Evolutionary conservation across 208 protist species (phyloP).

Genomic region (Acanthamoeba lenticulata): DNA sequence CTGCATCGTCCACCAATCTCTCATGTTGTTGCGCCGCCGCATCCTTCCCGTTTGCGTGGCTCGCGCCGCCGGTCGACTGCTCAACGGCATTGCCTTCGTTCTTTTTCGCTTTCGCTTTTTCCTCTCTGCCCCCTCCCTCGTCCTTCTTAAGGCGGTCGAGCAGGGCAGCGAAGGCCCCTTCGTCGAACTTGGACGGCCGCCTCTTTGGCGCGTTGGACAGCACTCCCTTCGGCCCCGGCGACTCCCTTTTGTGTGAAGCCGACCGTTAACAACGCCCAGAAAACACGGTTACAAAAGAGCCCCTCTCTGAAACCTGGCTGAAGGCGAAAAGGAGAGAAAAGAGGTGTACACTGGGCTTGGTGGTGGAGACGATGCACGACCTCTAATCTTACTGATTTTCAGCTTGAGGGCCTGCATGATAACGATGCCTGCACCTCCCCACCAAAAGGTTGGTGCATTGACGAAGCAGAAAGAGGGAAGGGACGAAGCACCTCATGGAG

Average conservation of each 20-base stretch:
- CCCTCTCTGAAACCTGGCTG: too few relatives aligned
- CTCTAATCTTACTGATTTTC: neutral
- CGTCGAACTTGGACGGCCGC: neutral
- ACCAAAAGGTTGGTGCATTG: too few relatives aligned
- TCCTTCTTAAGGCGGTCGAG: neutral
- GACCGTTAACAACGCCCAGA: too few relatives aligned
- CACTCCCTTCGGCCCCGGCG: too few relatives aligned
- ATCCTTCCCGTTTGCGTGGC: neutral
- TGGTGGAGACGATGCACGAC: neutral
- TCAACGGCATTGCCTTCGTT: neutral
- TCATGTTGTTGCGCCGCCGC: neutral
- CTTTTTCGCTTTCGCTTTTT: neutral
- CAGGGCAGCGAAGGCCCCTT: neutral
- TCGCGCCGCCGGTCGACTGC: too few relatives aligned
- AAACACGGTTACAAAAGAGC: too few relatives aligned
- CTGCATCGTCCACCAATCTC: neutral
- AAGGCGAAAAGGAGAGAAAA: neutral
- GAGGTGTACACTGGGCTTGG: neutral
- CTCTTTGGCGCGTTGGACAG: neutral
- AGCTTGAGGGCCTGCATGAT: neutral
- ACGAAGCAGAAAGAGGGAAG: neutral
- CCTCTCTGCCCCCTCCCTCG: neutral
- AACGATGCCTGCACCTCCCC: too few relatives aligned
- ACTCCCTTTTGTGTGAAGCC: too few relatives aligned
- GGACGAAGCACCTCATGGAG: too few relatives aligned